phyloP scores from a whole-genome alignment of 768 basidiomycete species.

The Pulveroboletus sp. region DNA sequence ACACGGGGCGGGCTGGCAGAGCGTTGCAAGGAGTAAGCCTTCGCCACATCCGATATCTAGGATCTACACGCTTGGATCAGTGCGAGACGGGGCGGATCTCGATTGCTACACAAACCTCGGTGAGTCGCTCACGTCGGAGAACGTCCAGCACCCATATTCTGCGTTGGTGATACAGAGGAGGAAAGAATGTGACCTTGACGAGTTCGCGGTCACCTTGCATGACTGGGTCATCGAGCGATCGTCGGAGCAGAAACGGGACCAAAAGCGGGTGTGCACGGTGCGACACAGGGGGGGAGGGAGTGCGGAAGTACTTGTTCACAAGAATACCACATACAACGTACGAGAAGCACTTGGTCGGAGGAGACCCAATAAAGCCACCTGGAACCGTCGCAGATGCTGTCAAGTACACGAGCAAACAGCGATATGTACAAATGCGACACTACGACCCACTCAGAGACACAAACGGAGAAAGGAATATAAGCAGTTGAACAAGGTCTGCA shows the following conservation, averaged over 20 bases:
- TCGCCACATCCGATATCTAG: slow-evolving; percentile 85
- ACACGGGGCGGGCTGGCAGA: slow-evolving; percentile 75
- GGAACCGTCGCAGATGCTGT: not conserved
- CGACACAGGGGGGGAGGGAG: not conserved
- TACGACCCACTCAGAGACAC: not conserved
- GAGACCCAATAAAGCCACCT: slow-evolving; percentile 19
- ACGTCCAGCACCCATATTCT: slow-evolving; percentile 67
- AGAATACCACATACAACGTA: slow-evolving; percentile 3
- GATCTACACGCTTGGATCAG: slow-evolving; percentile 40
- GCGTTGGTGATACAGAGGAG: slow-evolving; percentile 62
- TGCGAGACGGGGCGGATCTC: not conserved
- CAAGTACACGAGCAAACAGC: slow-evolving; percentile 10
- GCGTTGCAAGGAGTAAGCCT: slow-evolving; percentile 63
- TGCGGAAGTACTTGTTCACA: not conserved
- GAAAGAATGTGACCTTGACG: slow-evolving; percentile 58
- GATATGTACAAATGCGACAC: slow-evolving; percentile 6
- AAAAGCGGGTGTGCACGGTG: not conserved
- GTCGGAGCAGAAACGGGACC: not conserved
- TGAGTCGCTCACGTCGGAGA: slow-evolving; percentile 52
- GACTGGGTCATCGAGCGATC: slow-evolving; percentile 1
- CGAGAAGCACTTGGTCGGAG: slow-evolving; percentile 15
- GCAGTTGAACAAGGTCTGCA: not conserved
- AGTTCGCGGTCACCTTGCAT: slow-evolving; percentile 17
- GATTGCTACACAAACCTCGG: slow-evolving; percentile 38
- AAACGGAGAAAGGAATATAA: slow-evolving; percentile 3